A percentile compares a stretch with the other conserved stretches of the same genome.
These are phyloP conservation scores for Elaphomyces granulatus DNA, from an alignment of 495 filamentous ascomycete species.

Conservation along the genomic window DNA sequence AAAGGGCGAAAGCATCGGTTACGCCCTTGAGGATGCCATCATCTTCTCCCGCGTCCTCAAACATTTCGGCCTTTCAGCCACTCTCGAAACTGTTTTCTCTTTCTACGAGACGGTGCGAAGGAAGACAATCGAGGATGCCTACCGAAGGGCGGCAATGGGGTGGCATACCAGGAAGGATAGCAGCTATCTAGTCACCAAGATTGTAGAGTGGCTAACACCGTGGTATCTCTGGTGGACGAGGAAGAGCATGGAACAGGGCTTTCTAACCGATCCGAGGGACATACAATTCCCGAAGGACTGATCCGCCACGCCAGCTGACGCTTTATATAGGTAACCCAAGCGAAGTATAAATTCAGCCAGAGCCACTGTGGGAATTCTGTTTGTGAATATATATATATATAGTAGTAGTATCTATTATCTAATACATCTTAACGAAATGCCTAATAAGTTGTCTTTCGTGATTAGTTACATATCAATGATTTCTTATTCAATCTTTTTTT, in stretches of 20 bases:
- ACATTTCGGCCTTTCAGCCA: constrained; percentile 1
- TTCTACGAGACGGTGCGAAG: background rate
- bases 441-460: too few relatives aligned
- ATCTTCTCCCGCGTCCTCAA: constrained; percentile 37
- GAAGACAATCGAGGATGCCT: background rate
- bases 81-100: background rate
- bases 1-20: constrained; percentile 44
- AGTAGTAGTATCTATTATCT: too few relatives aligned
- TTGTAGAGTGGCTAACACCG: background rate
- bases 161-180: background rate
- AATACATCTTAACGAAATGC: too few relatives aligned
- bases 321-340: too few relatives aligned
- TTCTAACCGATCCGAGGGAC: background rate
- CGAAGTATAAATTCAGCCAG: too few relatives aligned
- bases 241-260: background rate
- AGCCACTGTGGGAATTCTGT: too few relatives aligned
- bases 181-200: background rate
- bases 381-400: too few relatives aligned
- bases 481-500: too few relatives aligned
- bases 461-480: too few relatives aligned
- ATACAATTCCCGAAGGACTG: background rate
- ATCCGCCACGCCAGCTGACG: too few relatives aligned
- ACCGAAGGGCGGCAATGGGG: background rate
- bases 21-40: constrained; percentile 47
- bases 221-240: background rate